phyloP scores from a whole-genome alignment of 768 basidiomycete species.

The Russula vinacea region DNA sequence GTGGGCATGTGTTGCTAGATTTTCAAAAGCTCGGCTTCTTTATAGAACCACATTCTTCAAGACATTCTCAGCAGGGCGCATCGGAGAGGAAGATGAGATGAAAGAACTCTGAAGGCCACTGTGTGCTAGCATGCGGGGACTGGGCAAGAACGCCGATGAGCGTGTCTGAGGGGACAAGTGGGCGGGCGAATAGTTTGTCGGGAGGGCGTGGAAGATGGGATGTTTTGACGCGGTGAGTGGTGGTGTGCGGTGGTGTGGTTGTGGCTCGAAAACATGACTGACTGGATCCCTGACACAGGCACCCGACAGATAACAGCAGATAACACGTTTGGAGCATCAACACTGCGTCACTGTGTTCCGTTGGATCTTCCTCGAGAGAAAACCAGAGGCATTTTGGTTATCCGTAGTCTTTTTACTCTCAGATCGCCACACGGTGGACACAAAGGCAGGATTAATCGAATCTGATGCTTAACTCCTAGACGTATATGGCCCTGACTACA shows the following conservation, averaged over 20 bases:
- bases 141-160: constrained; percentile 70
- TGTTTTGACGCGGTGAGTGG: not conserved
- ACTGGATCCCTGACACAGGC: no score
- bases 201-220: constrained; percentile 31
- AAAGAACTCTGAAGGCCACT: constrained; percentile 75
- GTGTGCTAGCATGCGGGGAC: constrained; percentile 77
- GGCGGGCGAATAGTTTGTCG: constrained; percentile 54
- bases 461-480: no score
- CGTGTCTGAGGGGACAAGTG: constrained; percentile 61
- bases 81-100: constrained; percentile 73
- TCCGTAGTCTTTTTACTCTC: no score
- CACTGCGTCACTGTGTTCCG: no score
- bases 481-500: no score
- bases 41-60: constrained; percentile 71
- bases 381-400: no score
- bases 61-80: constrained; percentile 57
- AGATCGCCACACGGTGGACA: no score
- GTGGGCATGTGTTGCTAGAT: not conserved
- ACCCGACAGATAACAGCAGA: no score
- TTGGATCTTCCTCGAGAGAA: no score
- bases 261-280: constrained; percentile 5
- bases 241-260: not conserved
- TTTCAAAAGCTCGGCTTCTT: not conserved
- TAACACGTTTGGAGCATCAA: no score
- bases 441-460: no score